Base-by-base conservation (phyloP, 2,329 filamentous ascomycete genomes). In the Tolypocladium ophioglossoides region DNA sequence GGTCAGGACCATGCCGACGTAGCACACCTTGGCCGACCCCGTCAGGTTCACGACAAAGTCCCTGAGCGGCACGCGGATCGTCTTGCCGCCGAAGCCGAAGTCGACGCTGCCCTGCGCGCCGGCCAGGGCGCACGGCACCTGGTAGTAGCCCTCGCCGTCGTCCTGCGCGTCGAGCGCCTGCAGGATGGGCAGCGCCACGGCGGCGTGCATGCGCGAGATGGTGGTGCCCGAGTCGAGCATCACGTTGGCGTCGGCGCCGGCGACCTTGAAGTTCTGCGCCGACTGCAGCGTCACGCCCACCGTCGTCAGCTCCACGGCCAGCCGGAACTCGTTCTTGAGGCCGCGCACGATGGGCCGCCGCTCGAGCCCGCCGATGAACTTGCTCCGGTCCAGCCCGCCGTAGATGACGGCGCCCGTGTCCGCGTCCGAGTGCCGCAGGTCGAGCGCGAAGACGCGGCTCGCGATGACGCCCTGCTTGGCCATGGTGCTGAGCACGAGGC, bases 171-270 rank as follows among this genome's bases (percentile, higher is more conserved):
- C 67, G 35, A 82, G 72, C n/a, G 67, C 66, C 4, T 67, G 58
- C 1, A 75, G 70, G 4, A 82, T 68, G 2, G 70, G 70, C 6
- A 60, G 55, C n/a, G 75, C 74, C 9, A 78, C 64, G 2, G 64
- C 44, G 11, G 67, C 58, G 20, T 77, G 77, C 39, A 82, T 70
- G 22, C 74, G 70, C 4, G 68, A 73, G 14, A 80, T 63, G 0
- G 78, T 79, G 1, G 76, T 75, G 52, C 79, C 79, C 2, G 74
- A 77, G 66, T 82, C 79, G 52, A 82, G 69, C 63, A 78, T 70
- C 24, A 77, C 72, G 50, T 70, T 71, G 11, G 68, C 60, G 27
- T 76, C 72, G 8, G 63, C 55, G 1, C 54, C 57, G 2, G 53
- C 44, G 1, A 72, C 59, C 18, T 56, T 51, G 57, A 65, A 68